phyloP scores from a whole-genome alignment of 805 yeast genomes.

The Zygosaccharomyces siamensis region DNA sequence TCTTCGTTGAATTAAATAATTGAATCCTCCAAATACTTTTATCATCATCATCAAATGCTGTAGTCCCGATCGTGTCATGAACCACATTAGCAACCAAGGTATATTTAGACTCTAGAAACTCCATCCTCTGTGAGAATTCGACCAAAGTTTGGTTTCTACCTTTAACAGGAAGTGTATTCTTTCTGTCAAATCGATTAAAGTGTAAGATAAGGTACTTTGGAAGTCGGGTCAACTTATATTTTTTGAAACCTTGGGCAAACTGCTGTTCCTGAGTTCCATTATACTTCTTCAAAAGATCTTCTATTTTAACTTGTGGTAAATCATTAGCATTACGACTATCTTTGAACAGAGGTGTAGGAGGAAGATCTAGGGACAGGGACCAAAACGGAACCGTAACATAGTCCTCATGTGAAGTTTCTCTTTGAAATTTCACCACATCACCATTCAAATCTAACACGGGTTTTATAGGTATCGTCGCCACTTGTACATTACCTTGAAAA shows the following conservation, averaged over 20 bases:
- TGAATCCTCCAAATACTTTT: slow-evolving; percentile 47
- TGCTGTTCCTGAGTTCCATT: slow-evolving; percentile 33
- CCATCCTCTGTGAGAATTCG: slow-evolving; percentile 44
- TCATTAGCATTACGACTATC: slow-evolving; percentile 42
- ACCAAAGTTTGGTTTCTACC: slow-evolving; percentile 59
- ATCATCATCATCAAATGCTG: slow-evolving; percentile 30
- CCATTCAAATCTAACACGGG: slow-evolving; percentile 25
- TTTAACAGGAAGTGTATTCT: slow-evolving; percentile 33
- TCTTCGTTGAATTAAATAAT: slow-evolving; percentile 37
- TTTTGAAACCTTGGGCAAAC: slow-evolving; percentile 34
- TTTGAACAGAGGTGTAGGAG: slow-evolving; percentile 51
- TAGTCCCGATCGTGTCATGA: slow-evolving; percentile 26
- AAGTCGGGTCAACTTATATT: slow-evolving; percentile 38
- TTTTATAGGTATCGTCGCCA: slow-evolving; percentile 30
- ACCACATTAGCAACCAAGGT: slow-evolving; percentile 47
- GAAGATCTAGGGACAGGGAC: slow-evolving; percentile 52
- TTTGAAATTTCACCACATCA: slow-evolving; percentile 18
- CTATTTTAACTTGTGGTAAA: slow-evolving; percentile 49
- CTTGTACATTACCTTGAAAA: slow-evolving; percentile 52
- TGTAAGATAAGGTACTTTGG: slow-evolving; percentile 57
- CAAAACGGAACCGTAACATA: slow-evolving; percentile 23
- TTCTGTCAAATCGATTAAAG: slow-evolving; percentile 48
- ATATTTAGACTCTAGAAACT: slow-evolving; percentile 37
- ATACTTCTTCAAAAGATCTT: slow-evolving; percentile 42
- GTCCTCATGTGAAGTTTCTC: slow-evolving; percentile 15